Percentiles rank a stretch among this genome's conserved stretches.
Evolutionary conservation across 331 rosid genomes (phyloP).

Genomic region (Stylosanthes scabra): DNA sequence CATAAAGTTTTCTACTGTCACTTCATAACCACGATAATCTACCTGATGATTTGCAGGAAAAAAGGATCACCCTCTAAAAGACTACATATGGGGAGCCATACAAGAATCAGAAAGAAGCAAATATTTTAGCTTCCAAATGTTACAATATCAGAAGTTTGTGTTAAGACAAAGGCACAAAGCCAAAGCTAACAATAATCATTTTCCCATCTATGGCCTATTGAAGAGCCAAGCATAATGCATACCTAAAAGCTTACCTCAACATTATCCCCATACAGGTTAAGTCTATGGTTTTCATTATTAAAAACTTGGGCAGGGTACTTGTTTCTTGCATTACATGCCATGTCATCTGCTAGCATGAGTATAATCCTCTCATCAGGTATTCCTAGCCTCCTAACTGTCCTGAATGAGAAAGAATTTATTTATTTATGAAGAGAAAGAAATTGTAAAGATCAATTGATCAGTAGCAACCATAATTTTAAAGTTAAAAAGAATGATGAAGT

Average conservation of each 20-base stretch:
- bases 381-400: slow-evolving; percentile 96
- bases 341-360: slow-evolving; percentile 98
- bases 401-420: slow-evolving; percentile 46
- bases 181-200: slow-evolving; percentile 23
- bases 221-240: slow-evolving; percentile 19
- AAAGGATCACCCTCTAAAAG: slow-evolving; percentile 42
- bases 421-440: slow-evolving; percentile 32
- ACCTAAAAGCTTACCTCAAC: slow-evolving; percentile 73
- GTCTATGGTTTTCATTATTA: slow-evolving; percentile 93
- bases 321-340: slow-evolving; percentile 97
- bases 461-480: not conserved
- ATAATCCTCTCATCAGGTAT: slow-evolving; percentile 99
- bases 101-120: slow-evolving; percentile 22
- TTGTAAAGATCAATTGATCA: slow-evolving; percentile 17
- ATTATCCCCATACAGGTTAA: slow-evolving; percentile 94
- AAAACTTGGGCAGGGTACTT: slow-evolving; percentile 96
- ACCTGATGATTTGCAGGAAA: slow-evolving; percentile 62
- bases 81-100: slow-evolving; percentile 29
- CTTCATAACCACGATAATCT: slow-evolving; percentile 98
- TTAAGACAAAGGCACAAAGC: slow-evolving; percentile 9
- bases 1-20: slow-evolving; percentile 81
- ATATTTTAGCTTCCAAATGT: slow-evolving; percentile 24
- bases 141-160: not conserved
- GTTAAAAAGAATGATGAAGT: slow-evolving; percentile 7
- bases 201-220: not conserved